Percentiles rank a stretch among this genome's conserved stretches.
phyloP scores from a whole-genome alignment of 2,329 filamentous ascomycete species.

The Fonsecaea erecta region DNA sequence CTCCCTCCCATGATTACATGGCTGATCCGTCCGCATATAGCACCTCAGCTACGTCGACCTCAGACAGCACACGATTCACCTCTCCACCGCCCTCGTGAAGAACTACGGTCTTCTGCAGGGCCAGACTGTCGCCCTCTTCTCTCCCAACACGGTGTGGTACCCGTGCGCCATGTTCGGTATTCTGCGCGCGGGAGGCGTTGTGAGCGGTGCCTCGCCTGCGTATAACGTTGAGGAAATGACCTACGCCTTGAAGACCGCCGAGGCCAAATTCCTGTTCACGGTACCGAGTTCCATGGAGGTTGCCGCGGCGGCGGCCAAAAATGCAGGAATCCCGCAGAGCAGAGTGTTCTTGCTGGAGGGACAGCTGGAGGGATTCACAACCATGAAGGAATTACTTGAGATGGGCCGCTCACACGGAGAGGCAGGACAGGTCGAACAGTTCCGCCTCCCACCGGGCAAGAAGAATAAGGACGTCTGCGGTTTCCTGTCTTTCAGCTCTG shows the following conservation, averaged over 20 bases:
- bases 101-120: constrained; percentile 60
- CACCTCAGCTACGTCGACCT: constrained; percentile 63
- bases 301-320: constrained; percentile 58
- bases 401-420: constrained; percentile 46
- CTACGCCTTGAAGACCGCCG: constrained; percentile 64
- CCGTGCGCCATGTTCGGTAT: constrained; percentile 66
- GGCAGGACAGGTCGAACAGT: constrained; percentile 53
- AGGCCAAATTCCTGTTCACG: constrained; percentile 50
- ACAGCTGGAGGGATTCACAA: constrained; percentile 55
- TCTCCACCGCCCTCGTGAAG: constrained; percentile 65
- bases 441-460: constrained; percentile 57
- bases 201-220: constrained; percentile 66
- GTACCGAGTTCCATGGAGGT: constrained; percentile 52
- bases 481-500: constrained; percentile 48
- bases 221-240: constrained; percentile 72
- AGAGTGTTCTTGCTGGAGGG: constrained; percentile 64
- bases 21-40: neutral
- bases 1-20: neutral
- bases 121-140: constrained; percentile 65
- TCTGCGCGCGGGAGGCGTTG: constrained; percentile 60
- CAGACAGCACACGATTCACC: constrained; percentile 60
- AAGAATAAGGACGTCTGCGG: constrained; percentile 62
- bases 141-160: constrained; percentile 70
- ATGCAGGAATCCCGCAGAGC: constrained; percentile 58
- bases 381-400: constrained; percentile 42